Evolutionary conservation across 2,329 filamentous ascomycete species (phyloP), one percentile per base, ranked within the genome.

Genomic region (Nectriaceae sp.): DNA sequence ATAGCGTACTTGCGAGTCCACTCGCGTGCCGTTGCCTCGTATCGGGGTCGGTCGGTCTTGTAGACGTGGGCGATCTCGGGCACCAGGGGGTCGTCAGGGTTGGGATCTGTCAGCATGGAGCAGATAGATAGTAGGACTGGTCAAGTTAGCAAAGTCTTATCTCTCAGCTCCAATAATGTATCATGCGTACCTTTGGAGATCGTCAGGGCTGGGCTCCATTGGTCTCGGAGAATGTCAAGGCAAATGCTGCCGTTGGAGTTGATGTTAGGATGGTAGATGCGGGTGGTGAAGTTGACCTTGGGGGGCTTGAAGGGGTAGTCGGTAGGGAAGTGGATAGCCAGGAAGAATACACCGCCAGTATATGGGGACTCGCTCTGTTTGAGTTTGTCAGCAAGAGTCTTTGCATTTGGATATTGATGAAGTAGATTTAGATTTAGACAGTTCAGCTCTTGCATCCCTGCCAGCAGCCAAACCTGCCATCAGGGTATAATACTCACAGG

Each of bases 241-340:
- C 94, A 99, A 75, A 99, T 99, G 76, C 92, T 97, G 75, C 94
- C 94, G 74, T 97, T 97, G 62, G 90, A 96, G 85, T 99, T 99
- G 90, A 99, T 99, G 79, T 99, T 99, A 67, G 94, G 94, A 79
- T 99, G 94, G 75, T 99, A 99, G 80, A 99, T 97, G 70, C 93
- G 89, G 59, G 94, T 99, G 65, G 91, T 97, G 84, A 99, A 99
- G 88, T 97, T 97, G 76, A 99, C 92, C 85, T 99, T 99, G 64
- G 94, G 94, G 56, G 94, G 94, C 88, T 99, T 99, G 84, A 99
- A 99, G 36, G 94, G 94, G 77, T 99, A 99, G 82, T 99, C 94
- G 82, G 94, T 99, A 62, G 94, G 94, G 82, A 99, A 97, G 78
- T 97, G 91, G 70, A 99, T 99, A 63, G 89, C 87, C 61, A 99